phyloP scores from a whole-genome alignment of 2,329 filamentous ascomycete genomes.

The Talaromyces pinophilus region DNA sequence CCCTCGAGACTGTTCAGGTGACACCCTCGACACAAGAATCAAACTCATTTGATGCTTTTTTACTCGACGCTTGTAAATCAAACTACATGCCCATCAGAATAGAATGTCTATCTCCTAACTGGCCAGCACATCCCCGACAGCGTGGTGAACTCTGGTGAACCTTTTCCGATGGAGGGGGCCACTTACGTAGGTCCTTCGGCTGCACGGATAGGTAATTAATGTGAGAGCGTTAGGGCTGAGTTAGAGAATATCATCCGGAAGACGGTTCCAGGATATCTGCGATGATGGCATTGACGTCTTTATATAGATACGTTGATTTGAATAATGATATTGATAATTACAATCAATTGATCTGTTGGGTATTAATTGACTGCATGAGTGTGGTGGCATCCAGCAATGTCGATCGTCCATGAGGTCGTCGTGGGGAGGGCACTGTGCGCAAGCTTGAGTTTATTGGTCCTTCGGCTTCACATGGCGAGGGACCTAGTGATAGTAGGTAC shows the following conservation, averaged over 20 bases:
- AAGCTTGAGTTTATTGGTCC: not conserved
- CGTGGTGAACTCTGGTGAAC: not conserved
- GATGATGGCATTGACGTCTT: not conserved
- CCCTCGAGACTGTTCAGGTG: not conserved
- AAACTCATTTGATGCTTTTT: not conserved
- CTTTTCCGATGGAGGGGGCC: conserved; percentile 2
- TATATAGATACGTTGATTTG: not conserved
- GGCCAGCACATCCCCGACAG: not conserved
- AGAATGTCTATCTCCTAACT: not conserved
- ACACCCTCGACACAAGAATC: not conserved
- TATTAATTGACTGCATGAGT: not conserved
- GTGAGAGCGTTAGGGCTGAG: conserved; percentile 1
- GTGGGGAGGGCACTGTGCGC: not conserved
- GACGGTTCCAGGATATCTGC: not conserved
- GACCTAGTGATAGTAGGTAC: not conserved
- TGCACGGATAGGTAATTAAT: not conserved
- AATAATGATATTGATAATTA: not conserved
- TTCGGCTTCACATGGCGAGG: not conserved
- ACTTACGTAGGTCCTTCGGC: conserved; percentile 1
- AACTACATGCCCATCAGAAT: not conserved
- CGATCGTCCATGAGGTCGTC: not conserved
- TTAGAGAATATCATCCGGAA: not conserved
- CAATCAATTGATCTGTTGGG: not conserved
- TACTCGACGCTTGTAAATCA: not conserved
- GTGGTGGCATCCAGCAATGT: not conserved